These are phyloP conservation scores for Pseudisothecium myosuroides DNA, from an alignment of 225 moss, liverwort and hornwort species.

Conservation along the genomic window DNA sequence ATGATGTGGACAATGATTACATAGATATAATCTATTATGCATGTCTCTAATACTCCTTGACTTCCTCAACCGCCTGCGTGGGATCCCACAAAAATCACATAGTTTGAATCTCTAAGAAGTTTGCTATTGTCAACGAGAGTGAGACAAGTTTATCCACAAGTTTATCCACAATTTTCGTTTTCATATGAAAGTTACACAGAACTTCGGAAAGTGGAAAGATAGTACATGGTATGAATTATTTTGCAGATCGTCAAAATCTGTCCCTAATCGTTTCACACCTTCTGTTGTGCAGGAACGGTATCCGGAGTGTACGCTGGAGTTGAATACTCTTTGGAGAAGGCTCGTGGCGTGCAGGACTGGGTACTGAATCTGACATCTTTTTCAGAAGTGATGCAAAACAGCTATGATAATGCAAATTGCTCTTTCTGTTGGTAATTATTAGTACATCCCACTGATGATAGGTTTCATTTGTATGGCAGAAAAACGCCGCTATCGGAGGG, in stretches of 20 bases:
- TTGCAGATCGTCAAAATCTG: not conserved
- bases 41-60: not conserved
- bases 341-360: slow-evolving; percentile 40
- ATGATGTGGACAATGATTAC: not conserved
- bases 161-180: not conserved
- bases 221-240: not conserved
- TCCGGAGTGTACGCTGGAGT: slow-evolving; percentile 46
- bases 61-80: not conserved
- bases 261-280: not conserved
- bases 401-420: not conserved
- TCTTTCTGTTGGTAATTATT: not conserved
- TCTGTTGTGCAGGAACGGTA: slow-evolving; percentile 14
- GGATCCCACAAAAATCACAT: no score
- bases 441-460: not conserved
- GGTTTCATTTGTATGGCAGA: not conserved
- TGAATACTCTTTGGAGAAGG: slow-evolving; percentile 37
- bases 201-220: not conserved
- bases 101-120: not conserved
- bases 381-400: not conserved
- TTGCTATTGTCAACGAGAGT: not conserved
- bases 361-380: not conserved
- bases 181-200: not conserved
- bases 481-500: slow-evolving; percentile 49
- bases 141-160: not conserved
- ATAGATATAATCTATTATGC: not conserved